Percentiles rank a stretch among this genome's conserved stretches.
These are phyloP conservation scores for Daphne laureola DNA, from an alignment of 441 rosid genomes.

Conservation along the genomic window DNA sequence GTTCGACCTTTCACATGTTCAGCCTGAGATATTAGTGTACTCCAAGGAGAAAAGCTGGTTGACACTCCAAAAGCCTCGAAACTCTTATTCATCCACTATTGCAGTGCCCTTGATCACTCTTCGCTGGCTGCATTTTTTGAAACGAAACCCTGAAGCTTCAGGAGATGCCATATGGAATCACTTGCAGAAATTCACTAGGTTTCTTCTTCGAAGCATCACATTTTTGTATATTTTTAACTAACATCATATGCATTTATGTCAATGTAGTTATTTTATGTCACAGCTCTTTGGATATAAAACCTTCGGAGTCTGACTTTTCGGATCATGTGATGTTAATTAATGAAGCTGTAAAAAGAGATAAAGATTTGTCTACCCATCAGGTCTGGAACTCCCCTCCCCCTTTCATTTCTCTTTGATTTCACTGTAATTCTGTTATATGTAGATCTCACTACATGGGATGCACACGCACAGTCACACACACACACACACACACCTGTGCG, in stretches of 20 bases:
- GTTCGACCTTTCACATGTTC: slow-evolving; percentile 18
- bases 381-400: slow-evolving; percentile 19
- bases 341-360: slow-evolving; percentile 36
- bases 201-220: neutral
- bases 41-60: slow-evolving; percentile 23
- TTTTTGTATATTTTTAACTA: neutral
- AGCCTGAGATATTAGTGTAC: slow-evolving; percentile 24
- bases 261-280: neutral
- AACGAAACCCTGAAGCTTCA: slow-evolving; percentile 18
- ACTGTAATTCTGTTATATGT: neutral
- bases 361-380: slow-evolving; percentile 32
- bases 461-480: neutral
- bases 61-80: slow-evolving; percentile 27
- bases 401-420: neutral
- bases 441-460: slow-evolving; percentile 3
- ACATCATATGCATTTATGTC: neutral
- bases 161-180: slow-evolving; percentile 21
- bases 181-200: slow-evolving; percentile 22
- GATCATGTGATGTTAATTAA: slow-evolving; percentile 27
- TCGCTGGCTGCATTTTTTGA: slow-evolving; percentile 28
- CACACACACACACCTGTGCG: no score
- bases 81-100: slow-evolving; percentile 17
- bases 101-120: slow-evolving; percentile 26
- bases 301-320: slow-evolving; percentile 32
- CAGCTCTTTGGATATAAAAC: slow-evolving; percentile 27